Evolutionary conservation across 1,284 basidiomycete genomes (phyloP), one percentile per base, ranked within the genome.

Genomic region (Mycosarcoma mackinlayi): DNA sequence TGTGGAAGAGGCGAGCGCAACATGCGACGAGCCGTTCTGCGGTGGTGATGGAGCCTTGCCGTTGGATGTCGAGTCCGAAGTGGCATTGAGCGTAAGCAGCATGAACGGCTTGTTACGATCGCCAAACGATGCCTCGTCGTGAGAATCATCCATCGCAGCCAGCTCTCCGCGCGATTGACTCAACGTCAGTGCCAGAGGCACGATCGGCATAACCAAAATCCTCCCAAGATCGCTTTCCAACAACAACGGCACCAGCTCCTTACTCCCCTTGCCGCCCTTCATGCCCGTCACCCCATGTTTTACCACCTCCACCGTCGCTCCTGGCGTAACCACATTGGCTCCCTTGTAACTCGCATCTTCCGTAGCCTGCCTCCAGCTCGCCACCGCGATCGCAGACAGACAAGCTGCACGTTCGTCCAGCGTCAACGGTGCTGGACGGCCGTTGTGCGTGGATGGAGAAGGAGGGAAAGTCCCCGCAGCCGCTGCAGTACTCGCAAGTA

Each of bases 81-180:
- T 25, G 11, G 67, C 67, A 30, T 71, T 71, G 41, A 71, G 62
- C 6, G 58, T 62, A 24, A 71, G 55, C 4, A 71, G 54, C 68
- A 71, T 71, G n/a, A 65, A 71, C 28, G 68, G 62, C 25, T 47
- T 65, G 3, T 25, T 33, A 16, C 52, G 19, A 0, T 71, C 54
- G 1, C 7, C 33, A 9, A 48, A 59, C 1, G 25, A 10, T 0
- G 27, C 23, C 6, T 65, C 61, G 4, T 57, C 52, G 21, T 54
- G 34, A 10, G 33, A 24, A 0, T 65, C 52, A 18, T 51, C 46
- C 40, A 46, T 35, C 14, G 39, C 25, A 3, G 49, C 41, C 6
- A 44, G 18, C 11, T 71, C 68, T 3, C 34, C 41, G 14, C 56
- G 48, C 10, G 57, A 61, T 6, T 21, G n/a, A 13, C 53, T 56